Conservation (phyloP, 306 rosid genomes). For the Rosa persica region DNA sequence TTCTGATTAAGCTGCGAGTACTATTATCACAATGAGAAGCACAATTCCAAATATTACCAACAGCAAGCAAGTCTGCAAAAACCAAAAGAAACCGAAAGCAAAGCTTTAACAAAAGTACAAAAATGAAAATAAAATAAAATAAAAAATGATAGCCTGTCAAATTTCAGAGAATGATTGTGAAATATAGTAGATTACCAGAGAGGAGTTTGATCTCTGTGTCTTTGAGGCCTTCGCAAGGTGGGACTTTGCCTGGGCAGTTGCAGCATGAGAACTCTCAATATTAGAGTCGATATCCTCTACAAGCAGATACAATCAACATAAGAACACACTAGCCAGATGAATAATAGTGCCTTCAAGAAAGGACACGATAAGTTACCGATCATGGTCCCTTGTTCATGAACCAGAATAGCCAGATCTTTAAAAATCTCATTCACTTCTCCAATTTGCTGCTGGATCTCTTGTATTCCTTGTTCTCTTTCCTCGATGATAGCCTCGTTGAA, state of each 20-base stretch:
- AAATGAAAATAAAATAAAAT: not conserved
- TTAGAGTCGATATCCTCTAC: conserved; percentile 80
- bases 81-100: not conserved
- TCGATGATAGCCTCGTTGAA: conserved; percentile 96
- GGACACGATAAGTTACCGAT: conserved; percentile 50
- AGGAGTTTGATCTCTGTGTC: conserved; percentile 86
- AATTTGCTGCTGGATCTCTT: conserved; percentile 93
- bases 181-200: conserved; percentile 62
- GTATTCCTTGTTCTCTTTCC: conserved; percentile 97
- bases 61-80: conserved; percentile 76
- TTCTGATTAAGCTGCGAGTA: conserved; percentile 68
- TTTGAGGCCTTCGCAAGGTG: conserved; percentile 83
- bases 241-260: conserved; percentile 70
- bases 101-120: not conserved
- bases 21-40: conserved; percentile 80
- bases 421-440: conserved; percentile 96
- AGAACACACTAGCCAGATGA: conserved; percentile 28
- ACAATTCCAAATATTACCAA: conserved; percentile 92
- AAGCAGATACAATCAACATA: not conserved
- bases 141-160: not conserved
- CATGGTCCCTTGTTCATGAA: conserved; percentile 92
- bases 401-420: conserved; percentile 93
- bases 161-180: not conserved
- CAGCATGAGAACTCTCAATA: conserved; percentile 72
- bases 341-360: conserved; percentile 12